phyloP scores from a whole-genome alignment of 495 filamentous ascomycete genomes.

The Pyronema omphalodes region DNA sequence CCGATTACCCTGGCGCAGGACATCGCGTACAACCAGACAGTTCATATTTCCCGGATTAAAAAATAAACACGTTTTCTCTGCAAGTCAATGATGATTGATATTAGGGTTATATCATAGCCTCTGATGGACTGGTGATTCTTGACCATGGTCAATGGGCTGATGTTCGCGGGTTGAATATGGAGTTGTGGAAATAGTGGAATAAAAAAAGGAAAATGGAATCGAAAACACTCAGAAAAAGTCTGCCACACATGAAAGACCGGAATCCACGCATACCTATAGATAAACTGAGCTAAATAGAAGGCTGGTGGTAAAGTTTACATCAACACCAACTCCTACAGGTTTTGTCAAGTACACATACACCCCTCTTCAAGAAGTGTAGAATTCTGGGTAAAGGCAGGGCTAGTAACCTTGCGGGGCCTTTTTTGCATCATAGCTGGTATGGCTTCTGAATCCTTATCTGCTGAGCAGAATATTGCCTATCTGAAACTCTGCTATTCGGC shows the following conservation, averaged over 20 bases:
- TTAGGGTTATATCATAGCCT: constrained; percentile 3
- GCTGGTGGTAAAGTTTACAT: neutral
- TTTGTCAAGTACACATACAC: constrained; percentile 4
- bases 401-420: constrained; percentile 1
- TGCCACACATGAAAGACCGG: neutral
- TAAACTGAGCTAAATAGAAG: neutral
- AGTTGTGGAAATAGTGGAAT: neutral
- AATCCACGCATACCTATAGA: too few relatives aligned
- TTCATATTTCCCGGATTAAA: constrained; percentile 3
- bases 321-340: constrained; percentile 6
- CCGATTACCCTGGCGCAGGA: too few relatives aligned
- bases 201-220: neutral
- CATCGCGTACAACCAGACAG: too few relatives aligned
- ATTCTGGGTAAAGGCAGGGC: constrained; percentile 6
- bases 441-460: constrained; percentile 2
- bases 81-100: neutral
- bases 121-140: constrained; percentile 6
- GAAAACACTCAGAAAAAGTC: too few relatives aligned
- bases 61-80: neutral
- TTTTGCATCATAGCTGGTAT: constrained; percentile 3
- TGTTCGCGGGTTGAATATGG: neutral
- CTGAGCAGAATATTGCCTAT: neutral
- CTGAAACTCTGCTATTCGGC: constrained; percentile 4
- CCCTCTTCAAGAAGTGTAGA: neutral
- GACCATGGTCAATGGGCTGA: constrained; percentile 4